Evolutionary conservation across 768 basidiomycete genomes (phyloP).

Genomic region (Xerocomus spinulosus): DNA sequence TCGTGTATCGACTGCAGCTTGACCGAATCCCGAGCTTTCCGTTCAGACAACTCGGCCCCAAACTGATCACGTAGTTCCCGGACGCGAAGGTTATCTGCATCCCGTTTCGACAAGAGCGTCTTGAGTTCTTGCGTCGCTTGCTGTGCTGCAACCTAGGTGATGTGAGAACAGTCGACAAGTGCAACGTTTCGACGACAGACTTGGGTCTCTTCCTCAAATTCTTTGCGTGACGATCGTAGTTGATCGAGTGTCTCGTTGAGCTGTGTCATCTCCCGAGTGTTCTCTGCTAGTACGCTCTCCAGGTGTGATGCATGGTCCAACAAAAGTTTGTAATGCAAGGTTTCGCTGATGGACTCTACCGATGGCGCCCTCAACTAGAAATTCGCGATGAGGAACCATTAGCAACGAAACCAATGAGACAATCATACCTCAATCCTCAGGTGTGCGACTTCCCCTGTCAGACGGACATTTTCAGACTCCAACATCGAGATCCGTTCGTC

Average conservation of each 20-base stretch:
- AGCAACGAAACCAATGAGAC: neutral
- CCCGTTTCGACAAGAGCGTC: conserved; percentile 54
- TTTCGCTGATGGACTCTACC: conserved; percentile 43
- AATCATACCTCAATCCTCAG: conserved; percentile 44
- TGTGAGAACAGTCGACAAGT: conserved; percentile 10
- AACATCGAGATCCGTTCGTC: conserved; percentile 48
- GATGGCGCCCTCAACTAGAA: conserved; percentile 40
- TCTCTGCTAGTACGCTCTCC: conserved; percentile 40
- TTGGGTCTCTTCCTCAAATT: conserved; percentile 42
- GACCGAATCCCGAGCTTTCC: conserved; percentile 56
- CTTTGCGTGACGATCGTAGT: conserved; percentile 37
- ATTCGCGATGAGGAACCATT: conserved; percentile 1
- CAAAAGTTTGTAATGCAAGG: conserved; percentile 52
- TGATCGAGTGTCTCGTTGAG: conserved; percentile 43
- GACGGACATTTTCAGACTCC: conserved; percentile 40
- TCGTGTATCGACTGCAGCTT: conserved; percentile 60
- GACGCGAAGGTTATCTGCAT: conserved; percentile 61
- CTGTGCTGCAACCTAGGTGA: conserved; percentile 37
- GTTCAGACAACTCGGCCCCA: conserved; percentile 60
- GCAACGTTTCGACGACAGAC: conserved; percentile 33
- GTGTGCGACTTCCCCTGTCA: conserved; percentile 42
- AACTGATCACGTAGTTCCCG: conserved; percentile 70
- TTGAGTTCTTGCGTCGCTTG: conserved; percentile 62
- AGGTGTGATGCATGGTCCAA: conserved; percentile 49
- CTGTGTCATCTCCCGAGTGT: conserved; percentile 34